Conservation (phyloP, 768 basidiomycete genomes). For the Austroboletus festivus region DNA sequence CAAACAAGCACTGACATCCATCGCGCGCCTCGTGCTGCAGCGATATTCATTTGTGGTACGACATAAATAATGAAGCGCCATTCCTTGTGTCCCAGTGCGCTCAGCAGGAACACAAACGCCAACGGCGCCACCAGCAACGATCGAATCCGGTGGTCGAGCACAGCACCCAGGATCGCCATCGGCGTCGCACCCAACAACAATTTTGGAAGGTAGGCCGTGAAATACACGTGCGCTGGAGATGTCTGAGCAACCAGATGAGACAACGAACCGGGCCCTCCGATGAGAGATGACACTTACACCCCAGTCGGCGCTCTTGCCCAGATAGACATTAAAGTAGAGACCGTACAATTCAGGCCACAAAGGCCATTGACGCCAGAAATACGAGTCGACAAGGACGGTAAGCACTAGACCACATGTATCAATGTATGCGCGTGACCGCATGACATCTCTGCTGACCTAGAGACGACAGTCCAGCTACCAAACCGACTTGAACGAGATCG, state of each 20-base stretch:
- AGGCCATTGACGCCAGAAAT: conserved; percentile 72
- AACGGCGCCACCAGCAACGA: conserved; percentile 50
- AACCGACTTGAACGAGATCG: conserved; percentile 46
- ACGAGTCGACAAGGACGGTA: conserved; percentile 72
- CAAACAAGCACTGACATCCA: conserved; percentile 52
- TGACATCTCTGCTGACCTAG: conserved; percentile 40
- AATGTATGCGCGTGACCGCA: background rate
- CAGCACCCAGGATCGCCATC: conserved; percentile 52
- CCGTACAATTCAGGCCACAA: conserved; percentile 87
- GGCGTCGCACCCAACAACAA: conserved; percentile 66
- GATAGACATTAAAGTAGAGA: conserved; percentile 79
- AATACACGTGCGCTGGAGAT: conserved; percentile 68
- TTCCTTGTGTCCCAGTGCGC: conserved; percentile 87
- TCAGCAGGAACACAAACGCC: conserved; percentile 60
- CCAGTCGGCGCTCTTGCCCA: conserved; percentile 90
- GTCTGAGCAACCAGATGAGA: conserved; percentile 40
- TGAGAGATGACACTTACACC: conserved; percentile 67
- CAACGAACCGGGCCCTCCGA: background rate
- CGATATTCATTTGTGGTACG: conserved; percentile 77
- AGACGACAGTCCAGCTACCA: conserved; percentile 47
- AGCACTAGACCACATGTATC: conserved; percentile 38
- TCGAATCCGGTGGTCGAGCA: conserved; percentile 47
- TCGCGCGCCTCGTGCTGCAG: conserved; percentile 63
- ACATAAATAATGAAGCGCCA: conserved; percentile 95
- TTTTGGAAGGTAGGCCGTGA: conserved; percentile 69